phyloP scores from a whole-genome alignment of 1,284 basidiomycete genomes.

The Kwoniella shivajii region DNA sequence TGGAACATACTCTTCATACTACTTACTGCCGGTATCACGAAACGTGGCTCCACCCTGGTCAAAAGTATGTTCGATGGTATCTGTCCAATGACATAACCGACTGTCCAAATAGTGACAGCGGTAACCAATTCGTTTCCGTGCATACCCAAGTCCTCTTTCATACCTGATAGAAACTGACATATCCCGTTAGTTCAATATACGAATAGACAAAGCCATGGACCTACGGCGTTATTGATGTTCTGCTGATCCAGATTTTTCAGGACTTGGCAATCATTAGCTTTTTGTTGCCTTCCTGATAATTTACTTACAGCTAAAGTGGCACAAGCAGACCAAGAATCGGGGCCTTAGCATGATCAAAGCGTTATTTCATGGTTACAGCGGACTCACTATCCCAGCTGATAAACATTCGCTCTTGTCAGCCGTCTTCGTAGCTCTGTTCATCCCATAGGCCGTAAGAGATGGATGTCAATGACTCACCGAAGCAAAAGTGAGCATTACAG shows the following conservation, averaged over 20 bases:
- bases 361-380: neutral
- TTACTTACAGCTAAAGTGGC: no score
- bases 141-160: slow-evolving; percentile 65
- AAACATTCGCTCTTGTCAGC: neutral
- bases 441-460: neutral
- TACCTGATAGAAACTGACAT: slow-evolving; percentile 56
- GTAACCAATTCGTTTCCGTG: slow-evolving; percentile 43
- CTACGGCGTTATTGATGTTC: slow-evolving; percentile 43
- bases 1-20: neutral
- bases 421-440: neutral
- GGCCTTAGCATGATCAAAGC: no score
- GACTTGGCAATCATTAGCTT: no score
- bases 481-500: slow-evolving; percentile 40
- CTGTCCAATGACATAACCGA: slow-evolving; percentile 46
- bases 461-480: slow-evolving; percentile 24
- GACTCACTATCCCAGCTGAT: slow-evolving; percentile 34
- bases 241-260: slow-evolving; percentile 42
- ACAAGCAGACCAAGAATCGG: no score
- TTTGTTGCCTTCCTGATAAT: no score
- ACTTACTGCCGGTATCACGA: slow-evolving; percentile 32
- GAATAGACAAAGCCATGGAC: neutral
- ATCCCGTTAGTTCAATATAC: neutral
- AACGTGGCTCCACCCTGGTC: slow-evolving; percentile 44
- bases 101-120: slow-evolving; percentile 26
- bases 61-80: slow-evolving; percentile 47